Evolutionary conservation across 108 stramenopile species (phyloP), one percentile per base, ranked within the genome.

Genomic region (Cyclostephanos tholiformis): DNA sequence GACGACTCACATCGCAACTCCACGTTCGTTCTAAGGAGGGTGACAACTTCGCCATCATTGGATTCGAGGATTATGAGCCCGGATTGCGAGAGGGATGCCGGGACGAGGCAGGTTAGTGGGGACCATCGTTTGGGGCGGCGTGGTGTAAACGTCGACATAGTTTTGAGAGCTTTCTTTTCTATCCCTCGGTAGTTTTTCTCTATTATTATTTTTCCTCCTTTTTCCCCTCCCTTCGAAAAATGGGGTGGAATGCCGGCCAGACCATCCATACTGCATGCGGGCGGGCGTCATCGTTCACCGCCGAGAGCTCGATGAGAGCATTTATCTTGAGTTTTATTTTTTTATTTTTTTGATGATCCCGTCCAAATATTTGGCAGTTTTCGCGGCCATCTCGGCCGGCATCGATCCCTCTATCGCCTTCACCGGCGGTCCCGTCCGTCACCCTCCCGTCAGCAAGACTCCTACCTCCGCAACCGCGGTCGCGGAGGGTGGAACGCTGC

Each of bases 1-100:
- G 4, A 44, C 19, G 58, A 68, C 25, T 84, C 84, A 58, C 63
- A 68, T 20, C 93, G 93, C 36, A 95, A 65, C 75, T 92, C 93
- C 2, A 91, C 53, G 23, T 69, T 69, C 0, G 76, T 69, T 52
- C 88, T 76, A 11, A 77, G 78, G 17, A 89, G 65, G 22, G 91
- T 66, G 77, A 88, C 81, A 13, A 91, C 88, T 75, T 95, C 93
- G 19, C 82, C 72, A 52, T 84, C 89, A 20, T 63, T 32, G 4
- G 76, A 64, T 62, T 91, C 88, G 67, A 90, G 86, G 53, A 83
- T 55, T 22, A 92, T 65, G 57, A 95, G 83, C 3, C 93, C 91
- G 0, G 91, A 83, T 7, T 88, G 82, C 23, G 93, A 92, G 23
- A 91, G 84, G 25, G 71, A 39, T 14, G 89, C 87, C 51, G 56